Evolutionary conservation across 495 filamentous ascomycete species (phyloP).

Genomic region (Tuber melanosporum): DNA sequence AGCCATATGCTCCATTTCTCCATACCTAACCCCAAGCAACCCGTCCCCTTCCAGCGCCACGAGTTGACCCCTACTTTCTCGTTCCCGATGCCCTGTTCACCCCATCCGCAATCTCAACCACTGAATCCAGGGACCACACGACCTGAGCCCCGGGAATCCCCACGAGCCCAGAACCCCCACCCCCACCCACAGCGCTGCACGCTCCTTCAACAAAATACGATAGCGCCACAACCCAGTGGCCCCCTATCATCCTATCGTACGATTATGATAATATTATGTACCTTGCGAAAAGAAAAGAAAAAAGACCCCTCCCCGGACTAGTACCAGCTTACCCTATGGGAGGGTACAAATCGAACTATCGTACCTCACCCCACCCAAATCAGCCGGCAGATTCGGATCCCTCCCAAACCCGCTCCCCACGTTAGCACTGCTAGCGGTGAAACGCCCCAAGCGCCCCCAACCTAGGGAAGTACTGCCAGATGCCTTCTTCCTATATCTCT

Average conservation of each 20-base stretch:
- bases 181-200: constrained; percentile 24
- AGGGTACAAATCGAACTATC: constrained; percentile 23
- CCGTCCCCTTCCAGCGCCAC: constrained; percentile 39
- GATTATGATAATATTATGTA: too few relatives aligned
- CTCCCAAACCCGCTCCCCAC: constrained; percentile 8
- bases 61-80: constrained; percentile 15
- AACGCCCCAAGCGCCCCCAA: neutral
- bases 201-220: constrained; percentile 22
- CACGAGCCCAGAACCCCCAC: constrained; percentile 6
- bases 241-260: neutral
- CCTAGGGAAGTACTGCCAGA: too few relatives aligned
- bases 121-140: too few relatives aligned
- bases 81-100: neutral
- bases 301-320: too few relatives aligned
- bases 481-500: too few relatives aligned
- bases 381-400: constrained; percentile 4
- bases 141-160: too few relatives aligned
- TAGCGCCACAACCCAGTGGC: constrained; percentile 32
- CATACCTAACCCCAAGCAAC: constrained; percentile 29
- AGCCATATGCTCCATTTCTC: constrained; percentile 22
- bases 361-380: constrained; percentile 29
- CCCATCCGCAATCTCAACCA: neutral
- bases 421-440: constrained; percentile 15
- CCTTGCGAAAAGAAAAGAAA: neutral
- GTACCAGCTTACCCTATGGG: constrained; percentile 24